Evolutionary conservation across 352 stramenopile species (phyloP), one percentile per base, ranked within the genome.

Genomic region (Globisporangium middletonii): DNA sequence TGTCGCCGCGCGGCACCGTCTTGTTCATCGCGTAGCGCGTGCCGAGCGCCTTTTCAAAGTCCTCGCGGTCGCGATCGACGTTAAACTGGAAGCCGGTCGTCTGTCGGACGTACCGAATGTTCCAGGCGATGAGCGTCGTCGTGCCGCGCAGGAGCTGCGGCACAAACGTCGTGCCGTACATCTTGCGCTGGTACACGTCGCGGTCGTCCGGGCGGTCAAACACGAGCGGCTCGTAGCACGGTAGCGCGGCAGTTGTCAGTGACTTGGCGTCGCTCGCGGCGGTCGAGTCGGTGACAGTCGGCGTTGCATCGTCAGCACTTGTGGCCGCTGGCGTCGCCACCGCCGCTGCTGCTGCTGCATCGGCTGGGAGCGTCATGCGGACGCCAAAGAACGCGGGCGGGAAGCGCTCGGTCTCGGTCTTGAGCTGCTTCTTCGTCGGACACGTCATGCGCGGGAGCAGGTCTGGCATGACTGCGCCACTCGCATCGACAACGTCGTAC

Each of bases 81-180:
- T 87, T 87, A 46, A 87, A 87, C 15, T 68, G 72, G 26, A 85
- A 78, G 8, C 77, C 75, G 3, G 68, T 83, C 9, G 77, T 82
- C 45, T 83, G 83, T 44, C 77, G 72, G 60, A 80, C 68, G 49
- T 80, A 87, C 15, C 59, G 59, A 16, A 77, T 68, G 55, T 77
- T 79, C 16, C 72, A 68, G 48, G 76, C 62, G 30, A 83, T 71
- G 19, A 83, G 48, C 11, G 75, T 83, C 37, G 65, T 72, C 35
- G 61, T 57, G 3, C 66, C 69, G 12, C 72, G 73, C 16, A 85
- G 33, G 18, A 59, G 44, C 50, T 82, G 75, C 18, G 77, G 77
- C 19, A 83, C 64, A 57, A 87, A 87, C 5, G 47, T 58, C 4
- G 72, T 82, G 41, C 77, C 72, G 45, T 85, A 85, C 65, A 87